These are phyloP conservation scores for Rubroshorea leprosula DNA, from an alignment of 345 rosid species.

Conservation along the genomic window DNA sequence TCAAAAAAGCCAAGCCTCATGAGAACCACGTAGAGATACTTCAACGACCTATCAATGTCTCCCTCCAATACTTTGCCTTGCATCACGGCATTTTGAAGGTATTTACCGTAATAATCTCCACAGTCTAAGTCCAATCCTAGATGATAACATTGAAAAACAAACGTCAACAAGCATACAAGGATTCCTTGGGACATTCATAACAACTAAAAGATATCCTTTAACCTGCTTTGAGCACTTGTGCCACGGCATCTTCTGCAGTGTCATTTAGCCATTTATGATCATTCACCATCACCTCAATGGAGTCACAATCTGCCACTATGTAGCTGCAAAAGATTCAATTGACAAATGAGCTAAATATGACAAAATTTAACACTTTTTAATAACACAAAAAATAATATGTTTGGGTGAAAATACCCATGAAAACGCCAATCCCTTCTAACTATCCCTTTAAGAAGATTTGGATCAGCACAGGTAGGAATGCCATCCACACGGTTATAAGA, in stretches of 20 bases:
- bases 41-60: constrained; percentile 27
- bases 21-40: constrained; percentile 26
- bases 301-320: constrained; percentile 51
- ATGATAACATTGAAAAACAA: no score
- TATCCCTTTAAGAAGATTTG: constrained; percentile 30
- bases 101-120: constrained; percentile 24
- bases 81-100: constrained; percentile 16
- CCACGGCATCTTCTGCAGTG: constrained; percentile 36
- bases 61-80: constrained; percentile 33
- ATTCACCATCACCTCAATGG: constrained; percentile 33
- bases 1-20: constrained; percentile 47
- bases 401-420: constrained; percentile 29
- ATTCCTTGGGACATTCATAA: no score
- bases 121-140: constrained; percentile 46
- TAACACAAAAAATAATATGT: neutral
- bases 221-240: constrained; percentile 38
- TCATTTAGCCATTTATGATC: constrained; percentile 27
- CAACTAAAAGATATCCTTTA: neutral
- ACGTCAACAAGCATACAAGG: no score
- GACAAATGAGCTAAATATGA: neutral
- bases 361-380: neutral
- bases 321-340: constrained; percentile 19
- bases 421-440: constrained; percentile 45
- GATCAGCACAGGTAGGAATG: constrained; percentile 48
- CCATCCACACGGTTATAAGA: constrained; percentile 52